Evolutionary conservation across 768 basidiomycete species (phyloP), one percentile per base, ranked within the genome.

Genomic region (Lyophyllum decastes): DNA sequence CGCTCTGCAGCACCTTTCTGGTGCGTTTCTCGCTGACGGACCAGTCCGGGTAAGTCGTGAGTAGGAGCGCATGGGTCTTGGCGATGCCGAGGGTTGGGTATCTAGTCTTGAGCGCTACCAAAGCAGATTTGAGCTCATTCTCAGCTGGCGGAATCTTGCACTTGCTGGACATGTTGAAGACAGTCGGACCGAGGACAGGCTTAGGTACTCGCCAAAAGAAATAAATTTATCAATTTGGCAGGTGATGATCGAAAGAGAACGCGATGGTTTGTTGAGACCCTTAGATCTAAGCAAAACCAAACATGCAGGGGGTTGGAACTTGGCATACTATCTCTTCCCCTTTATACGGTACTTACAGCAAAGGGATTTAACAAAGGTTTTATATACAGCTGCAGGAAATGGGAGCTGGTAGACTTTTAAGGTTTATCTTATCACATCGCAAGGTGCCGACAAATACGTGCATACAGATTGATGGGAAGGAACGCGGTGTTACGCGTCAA

Each of bases 21-120:
- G 88, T 80, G 22, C 94, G 82, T 66, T 93, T 94, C 71, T 95
- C 94, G 68, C 90, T 91, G 61, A 94, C 90, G 0, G 80, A 70
- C 91, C 92, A 95, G 22, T 81, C 76, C 2, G 89, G 82, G 62
- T 90, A 73, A 10, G 75, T 72, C 12, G 77, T 70, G 12, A 88
- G 79, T 9, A 95, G 73, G 6, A 84, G 77, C 2, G 81, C 74
- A 54, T 91, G 88, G 2, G 92, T 77, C 72, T 92, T 95, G 17
- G 78, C 66, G 41, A 91, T 84, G 2, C 93, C 94, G 19, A 90
- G 77, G 0, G 78, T 70, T 0, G 91, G 87, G 47, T 92, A 76
- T 43, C 75, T 73, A 16, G 71, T 69, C 62, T 85, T 85, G 16
- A 94, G 77, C 10, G 77, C 67, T 8, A 81, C 67, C 40, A 92